Evolutionary conservation across 306 rosid genomes (phyloP).

Genomic region (Senna siamea): DNA sequence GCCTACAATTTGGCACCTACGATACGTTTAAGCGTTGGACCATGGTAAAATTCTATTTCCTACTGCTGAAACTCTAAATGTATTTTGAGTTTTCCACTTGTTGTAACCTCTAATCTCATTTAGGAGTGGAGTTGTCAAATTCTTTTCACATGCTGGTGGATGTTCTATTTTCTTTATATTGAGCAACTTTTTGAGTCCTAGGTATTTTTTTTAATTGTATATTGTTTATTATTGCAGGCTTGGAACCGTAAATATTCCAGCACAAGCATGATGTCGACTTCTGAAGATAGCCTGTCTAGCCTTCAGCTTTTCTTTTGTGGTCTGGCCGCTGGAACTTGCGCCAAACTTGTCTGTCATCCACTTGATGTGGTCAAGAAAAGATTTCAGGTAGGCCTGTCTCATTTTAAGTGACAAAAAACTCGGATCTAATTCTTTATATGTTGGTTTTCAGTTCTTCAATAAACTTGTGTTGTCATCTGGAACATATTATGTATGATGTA

Average conservation of each 20-base stretch:
- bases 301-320: conserved; percentile 88
- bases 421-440: too few relatives aligned
- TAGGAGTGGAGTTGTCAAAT: background rate
- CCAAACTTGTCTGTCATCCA: conserved; percentile 96
- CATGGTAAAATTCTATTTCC: conserved; percentile 55
- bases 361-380: conserved; percentile 98
- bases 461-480: background rate
- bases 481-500: conserved; percentile 27
- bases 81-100: background rate
- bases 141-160: background rate
- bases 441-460: too few relatives aligned
- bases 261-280: conserved; percentile 24
- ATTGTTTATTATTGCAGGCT: conserved; percentile 50
- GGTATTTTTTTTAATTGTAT: background rate
- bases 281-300: conserved; percentile 63
- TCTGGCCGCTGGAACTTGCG: conserved; percentile 92
- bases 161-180: background rate
- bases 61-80: conserved; percentile 8
- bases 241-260: conserved; percentile 63
- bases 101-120: background rate
- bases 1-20: conserved; percentile 91
- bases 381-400: conserved; percentile 83
- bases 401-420: too few relatives aligned
- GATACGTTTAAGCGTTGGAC: conserved; percentile 96
- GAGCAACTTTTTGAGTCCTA: background rate